A percentile compares a stretch with the other conserved stretches of the same genome.
These are phyloP conservation scores for Colletotrichum noveboracense DNA, from an alignment of 2,329 filamentous ascomycete genomes.

Conservation along the genomic window DNA sequence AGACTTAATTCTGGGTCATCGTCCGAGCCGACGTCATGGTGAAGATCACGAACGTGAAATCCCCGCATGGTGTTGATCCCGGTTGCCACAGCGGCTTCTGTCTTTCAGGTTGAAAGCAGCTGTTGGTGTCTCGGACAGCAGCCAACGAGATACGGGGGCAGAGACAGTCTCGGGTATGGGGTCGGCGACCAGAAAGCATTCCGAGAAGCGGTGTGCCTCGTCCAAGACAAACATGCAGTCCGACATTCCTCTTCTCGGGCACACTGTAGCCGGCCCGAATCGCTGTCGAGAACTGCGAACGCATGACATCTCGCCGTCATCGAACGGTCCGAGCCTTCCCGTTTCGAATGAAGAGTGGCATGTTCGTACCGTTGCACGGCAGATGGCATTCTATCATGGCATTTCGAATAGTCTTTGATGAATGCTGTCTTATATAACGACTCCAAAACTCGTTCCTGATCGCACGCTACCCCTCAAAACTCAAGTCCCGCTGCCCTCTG, in stretches of 20 bases:
- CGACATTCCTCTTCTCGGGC: neutral
- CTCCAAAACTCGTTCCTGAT: neutral
- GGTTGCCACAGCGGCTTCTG: neutral
- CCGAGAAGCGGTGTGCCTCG: neutral
- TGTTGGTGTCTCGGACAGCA: neutral
- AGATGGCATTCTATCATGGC: neutral
- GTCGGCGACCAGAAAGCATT: neutral
- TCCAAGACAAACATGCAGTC: neutral
- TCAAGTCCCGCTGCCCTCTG: neutral
- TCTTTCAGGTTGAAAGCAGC: neutral
- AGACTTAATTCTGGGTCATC: neutral
- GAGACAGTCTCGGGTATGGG: neutral
- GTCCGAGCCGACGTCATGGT: neutral
- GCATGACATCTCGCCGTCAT: neutral
- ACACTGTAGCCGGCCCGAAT: neutral
- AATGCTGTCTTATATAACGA: neutral
- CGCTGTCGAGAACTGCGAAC: neutral
- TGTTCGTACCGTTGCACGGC: neutral
- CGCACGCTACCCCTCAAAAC: neutral
- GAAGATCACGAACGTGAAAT: neutral
- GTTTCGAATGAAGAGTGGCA: neutral
- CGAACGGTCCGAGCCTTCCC: neutral
- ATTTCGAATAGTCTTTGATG: neutral
- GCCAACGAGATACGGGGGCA: neutral
- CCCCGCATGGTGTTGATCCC: neutral